Evolutionary conservation across 306 rosid species (phyloP).

Genomic region (Hylodesmum podocarpum): DNA sequence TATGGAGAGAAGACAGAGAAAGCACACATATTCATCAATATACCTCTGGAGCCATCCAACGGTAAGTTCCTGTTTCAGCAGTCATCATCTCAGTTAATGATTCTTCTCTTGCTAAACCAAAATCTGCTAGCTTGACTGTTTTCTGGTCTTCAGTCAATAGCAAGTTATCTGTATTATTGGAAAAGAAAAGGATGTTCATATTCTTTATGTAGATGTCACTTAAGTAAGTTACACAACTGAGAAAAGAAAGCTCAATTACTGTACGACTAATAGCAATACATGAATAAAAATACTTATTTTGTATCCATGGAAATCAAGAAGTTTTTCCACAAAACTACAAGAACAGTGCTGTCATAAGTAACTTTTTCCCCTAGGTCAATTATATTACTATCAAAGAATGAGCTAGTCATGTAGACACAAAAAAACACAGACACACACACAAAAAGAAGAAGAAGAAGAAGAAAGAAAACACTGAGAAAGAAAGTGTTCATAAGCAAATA

Average conservation of each 20-base stretch:
- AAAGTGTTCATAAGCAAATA: not conserved
- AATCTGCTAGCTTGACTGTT: slow-evolving; percentile 88
- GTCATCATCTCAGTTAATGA: slow-evolving; percentile 97
- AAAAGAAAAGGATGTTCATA: slow-evolving; percentile 22
- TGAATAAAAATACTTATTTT: slow-evolving; percentile 1
- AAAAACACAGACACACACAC: too few relatives aligned
- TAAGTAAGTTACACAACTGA: not conserved
- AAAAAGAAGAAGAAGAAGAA: not conserved
- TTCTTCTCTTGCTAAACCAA: slow-evolving; percentile 96
- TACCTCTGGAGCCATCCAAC: slow-evolving; percentile 99
- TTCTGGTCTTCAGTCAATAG: slow-evolving; percentile 78
- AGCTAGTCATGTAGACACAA: not conserved
- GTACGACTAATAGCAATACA: not conserved
- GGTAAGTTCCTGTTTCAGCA: slow-evolving; percentile 94
- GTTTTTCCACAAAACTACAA: not conserved
- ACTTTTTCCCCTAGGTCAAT: not conserved
- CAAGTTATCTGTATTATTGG: slow-evolving; percentile 68
- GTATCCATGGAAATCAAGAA: not conserved
- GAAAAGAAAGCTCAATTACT: not conserved
- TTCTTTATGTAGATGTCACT: slow-evolving; percentile 10
- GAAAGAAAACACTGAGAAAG: too few relatives aligned
- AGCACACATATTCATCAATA: slow-evolving; percentile 10
- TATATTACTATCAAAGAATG: not conserved
- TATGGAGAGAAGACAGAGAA: slow-evolving; percentile 2
- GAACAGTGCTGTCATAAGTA: not conserved